These are phyloP conservation scores for Aspergillus alliaceus DNA, from an alignment of 2,329 filamentous ascomycete genomes.

Conservation along the genomic window DNA sequence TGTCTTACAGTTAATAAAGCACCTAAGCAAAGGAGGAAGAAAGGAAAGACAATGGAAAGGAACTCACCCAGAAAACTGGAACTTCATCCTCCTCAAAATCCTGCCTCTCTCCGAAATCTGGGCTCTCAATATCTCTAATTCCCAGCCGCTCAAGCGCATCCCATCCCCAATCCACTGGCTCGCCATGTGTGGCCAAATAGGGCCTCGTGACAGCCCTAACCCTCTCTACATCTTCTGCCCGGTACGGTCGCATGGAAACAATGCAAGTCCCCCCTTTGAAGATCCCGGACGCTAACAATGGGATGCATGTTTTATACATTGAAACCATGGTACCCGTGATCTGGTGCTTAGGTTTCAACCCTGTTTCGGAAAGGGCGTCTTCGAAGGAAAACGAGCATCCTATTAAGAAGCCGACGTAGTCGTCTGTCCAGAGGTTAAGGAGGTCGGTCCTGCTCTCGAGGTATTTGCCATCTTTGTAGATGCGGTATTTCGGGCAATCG, in stretches of 20 bases:
- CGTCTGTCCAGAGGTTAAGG: constrained; percentile 52
- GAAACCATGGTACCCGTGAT: constrained; percentile 53
- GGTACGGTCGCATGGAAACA: constrained; percentile 65
- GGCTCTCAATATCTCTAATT: constrained; percentile 52
- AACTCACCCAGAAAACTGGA: constrained; percentile 33
- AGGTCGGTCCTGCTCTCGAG: constrained; percentile 46
- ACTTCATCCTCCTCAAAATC: constrained; percentile 39
- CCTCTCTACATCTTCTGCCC: constrained; percentile 47
- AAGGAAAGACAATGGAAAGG: background rate
- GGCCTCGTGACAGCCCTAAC: constrained; percentile 57
- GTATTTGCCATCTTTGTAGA: constrained; percentile 55
- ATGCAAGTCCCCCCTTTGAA: constrained; percentile 58
- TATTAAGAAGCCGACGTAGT: constrained; percentile 63
- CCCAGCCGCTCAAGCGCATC: constrained; percentile 54
- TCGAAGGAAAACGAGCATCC: constrained; percentile 67
- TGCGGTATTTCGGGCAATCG: constrained; percentile 59
- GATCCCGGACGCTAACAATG: constrained; percentile 58
- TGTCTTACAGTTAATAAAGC: constrained; percentile 52
- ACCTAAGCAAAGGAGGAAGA: constrained; percentile 3
- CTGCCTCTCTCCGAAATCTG: constrained; percentile 59
- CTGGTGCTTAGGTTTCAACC: constrained; percentile 54
- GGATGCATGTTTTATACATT: constrained; percentile 62
- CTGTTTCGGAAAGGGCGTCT: constrained; percentile 52
- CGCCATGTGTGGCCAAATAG: constrained; percentile 61
- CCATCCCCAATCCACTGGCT: constrained; percentile 67